Conservation (phyloP, 176 grass and related monocot genomes). For the Themeda triandra region DNA sequence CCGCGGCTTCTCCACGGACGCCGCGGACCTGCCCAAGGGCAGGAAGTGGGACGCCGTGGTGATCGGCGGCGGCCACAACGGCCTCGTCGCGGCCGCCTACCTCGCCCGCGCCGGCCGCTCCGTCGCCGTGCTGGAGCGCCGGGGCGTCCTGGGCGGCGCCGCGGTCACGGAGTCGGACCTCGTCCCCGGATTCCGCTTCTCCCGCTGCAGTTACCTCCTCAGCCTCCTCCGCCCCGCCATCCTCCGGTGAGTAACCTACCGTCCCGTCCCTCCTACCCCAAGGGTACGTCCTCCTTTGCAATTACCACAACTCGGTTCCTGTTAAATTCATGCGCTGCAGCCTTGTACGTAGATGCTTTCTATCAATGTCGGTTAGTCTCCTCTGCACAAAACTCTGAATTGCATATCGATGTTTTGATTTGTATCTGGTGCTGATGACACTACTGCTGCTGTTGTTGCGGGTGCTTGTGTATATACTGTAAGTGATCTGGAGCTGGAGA, state of each 20-base stretch:
- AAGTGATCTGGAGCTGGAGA: slow-evolving; percentile 88
- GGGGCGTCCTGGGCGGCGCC: slow-evolving; percentile 72
- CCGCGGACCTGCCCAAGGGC: slow-evolving; percentile 24
- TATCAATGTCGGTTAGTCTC: background rate
- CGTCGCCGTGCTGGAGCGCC: slow-evolving; percentile 66
- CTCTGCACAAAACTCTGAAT: background rate
- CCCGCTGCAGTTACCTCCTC: slow-evolving; percentile 87
- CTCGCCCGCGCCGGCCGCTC: slow-evolving; percentile 80
- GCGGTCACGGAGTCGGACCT: slow-evolving; percentile 77
- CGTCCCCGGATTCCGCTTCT: slow-evolving; percentile 86
- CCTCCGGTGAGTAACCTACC: slow-evolving; percentile 44
- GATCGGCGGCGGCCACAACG: slow-evolving; percentile 93
- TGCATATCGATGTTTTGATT: background rate
- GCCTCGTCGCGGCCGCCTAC: slow-evolving; percentile 90
- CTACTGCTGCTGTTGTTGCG: too few relatives aligned
- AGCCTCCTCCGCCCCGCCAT: slow-evolving; percentile 86
- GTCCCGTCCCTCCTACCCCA: too few relatives aligned
- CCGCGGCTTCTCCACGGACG: slow-evolving; percentile 11
- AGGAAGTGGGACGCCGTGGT: slow-evolving; percentile 83
- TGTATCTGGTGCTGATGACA: background rate
- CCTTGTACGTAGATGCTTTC: background rate
- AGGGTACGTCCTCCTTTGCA: background rate
- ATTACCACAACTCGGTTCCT: background rate
- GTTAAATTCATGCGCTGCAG: background rate
- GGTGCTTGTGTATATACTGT: background rate